phyloP scores from a whole-genome alignment of 2,329 filamentous ascomycete genomes.

The Helicocarpus griseus region DNA sequence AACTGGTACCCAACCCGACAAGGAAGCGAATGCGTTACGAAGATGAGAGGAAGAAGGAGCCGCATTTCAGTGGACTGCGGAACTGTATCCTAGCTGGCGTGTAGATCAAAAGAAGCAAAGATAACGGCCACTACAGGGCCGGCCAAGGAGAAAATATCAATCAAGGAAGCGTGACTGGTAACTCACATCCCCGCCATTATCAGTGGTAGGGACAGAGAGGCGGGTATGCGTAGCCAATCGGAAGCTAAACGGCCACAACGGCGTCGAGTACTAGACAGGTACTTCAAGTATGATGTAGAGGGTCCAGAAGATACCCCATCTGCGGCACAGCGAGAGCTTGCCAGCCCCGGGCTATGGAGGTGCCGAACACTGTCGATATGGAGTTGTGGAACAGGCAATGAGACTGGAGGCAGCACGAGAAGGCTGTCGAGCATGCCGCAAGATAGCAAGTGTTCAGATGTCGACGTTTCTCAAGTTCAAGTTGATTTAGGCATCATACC shows the following conservation, averaged over 20 bases:
- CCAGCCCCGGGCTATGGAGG: not conserved
- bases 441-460: too few relatives aligned
- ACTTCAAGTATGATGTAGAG: not conserved
- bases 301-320: not conserved
- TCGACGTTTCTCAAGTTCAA: too few relatives aligned
- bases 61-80: not conserved
- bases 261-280: not conserved
- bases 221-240: not conserved
- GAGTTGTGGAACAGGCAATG: not conserved
- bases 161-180: not conserved
- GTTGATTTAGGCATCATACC: not conserved
- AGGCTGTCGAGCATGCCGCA: too few relatives aligned
- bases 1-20: not conserved
- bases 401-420: not conserved
- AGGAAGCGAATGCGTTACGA: not conserved
- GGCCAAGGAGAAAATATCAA: not conserved
- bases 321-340: conserved; percentile 1
- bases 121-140: not conserved
- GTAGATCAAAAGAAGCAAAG: not conserved
- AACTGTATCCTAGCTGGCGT: not conserved
- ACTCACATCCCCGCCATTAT: not conserved
- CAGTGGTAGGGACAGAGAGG: not conserved
- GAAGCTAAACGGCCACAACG: not conserved
- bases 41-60: not conserved
- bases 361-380: not conserved